phyloP scores from a whole-genome alignment of 768 basidiomycete species.

The Macrolepiota fuliginosa region DNA sequence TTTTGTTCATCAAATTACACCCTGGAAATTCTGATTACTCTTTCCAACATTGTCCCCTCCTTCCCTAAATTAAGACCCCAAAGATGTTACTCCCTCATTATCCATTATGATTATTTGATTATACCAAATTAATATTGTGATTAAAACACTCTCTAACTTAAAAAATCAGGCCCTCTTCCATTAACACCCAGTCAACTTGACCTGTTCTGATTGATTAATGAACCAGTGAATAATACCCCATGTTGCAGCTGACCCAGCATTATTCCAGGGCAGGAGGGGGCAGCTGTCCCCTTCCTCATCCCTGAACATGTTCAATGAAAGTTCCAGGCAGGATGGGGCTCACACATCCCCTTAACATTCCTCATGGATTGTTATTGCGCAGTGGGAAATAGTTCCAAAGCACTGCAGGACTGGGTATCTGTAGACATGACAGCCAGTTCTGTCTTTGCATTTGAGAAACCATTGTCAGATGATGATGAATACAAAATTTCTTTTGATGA shows the following conservation, averaged over 20 bases:
- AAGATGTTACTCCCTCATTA: too few species aligned
- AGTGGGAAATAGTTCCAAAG: neutral
- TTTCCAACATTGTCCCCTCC: too few species aligned
- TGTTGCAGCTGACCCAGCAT: neutral
- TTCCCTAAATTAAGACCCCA: too few species aligned
- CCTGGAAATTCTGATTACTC: too few species aligned
- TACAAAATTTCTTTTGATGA: slow-evolving; percentile 18
- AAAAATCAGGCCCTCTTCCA: too few species aligned
- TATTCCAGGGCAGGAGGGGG: slow-evolving; percentile 1
- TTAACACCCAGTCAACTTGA: neutral
- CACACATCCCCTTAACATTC: slow-evolving; percentile 18
- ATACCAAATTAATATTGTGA: too few species aligned
- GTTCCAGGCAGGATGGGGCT: slow-evolving; percentile 16
- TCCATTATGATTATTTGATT: too few species aligned
- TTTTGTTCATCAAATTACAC: too few species aligned
- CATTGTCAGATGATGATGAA: slow-evolving; percentile 11
- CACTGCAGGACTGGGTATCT: neutral
- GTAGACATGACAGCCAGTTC: slow-evolving; percentile 3
- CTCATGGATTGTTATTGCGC: slow-evolving; percentile 18
- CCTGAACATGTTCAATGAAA: slow-evolving; percentile 16
- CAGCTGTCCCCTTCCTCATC: slow-evolving; percentile 5
- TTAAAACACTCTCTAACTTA: too few species aligned
- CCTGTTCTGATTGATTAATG: too few species aligned
- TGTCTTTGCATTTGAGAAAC: slow-evolving; percentile 6
- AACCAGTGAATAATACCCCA: too few species aligned